Conservation (phyloP, 2,329 filamentous ascomycete species). For the Rhinocladiella mackenziei region DNA sequence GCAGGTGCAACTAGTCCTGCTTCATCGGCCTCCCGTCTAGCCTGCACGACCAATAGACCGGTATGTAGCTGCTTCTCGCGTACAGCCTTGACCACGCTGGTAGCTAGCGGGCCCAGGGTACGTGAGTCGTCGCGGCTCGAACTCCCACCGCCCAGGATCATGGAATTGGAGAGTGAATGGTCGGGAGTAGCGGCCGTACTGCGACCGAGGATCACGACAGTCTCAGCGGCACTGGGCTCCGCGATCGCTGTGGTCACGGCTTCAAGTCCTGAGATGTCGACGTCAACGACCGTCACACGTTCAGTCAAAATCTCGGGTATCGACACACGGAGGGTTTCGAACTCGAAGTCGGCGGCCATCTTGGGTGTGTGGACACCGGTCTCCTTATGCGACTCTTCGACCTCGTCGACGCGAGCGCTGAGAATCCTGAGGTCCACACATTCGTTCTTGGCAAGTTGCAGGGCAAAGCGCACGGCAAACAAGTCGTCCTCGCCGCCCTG, state of each 20-base stretch:
- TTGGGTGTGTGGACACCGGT: background rate
- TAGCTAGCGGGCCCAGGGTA: conserved; percentile 52
- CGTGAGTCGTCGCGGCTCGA: conserved; percentile 25
- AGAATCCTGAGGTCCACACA: conserved; percentile 50
- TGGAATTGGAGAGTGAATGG: conserved; percentile 3
- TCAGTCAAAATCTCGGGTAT: conserved; percentile 3
- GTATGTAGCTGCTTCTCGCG: conserved; percentile 57
- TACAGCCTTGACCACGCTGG: conserved; percentile 54
- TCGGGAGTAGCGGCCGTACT: background rate
- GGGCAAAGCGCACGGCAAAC: conserved; percentile 70
- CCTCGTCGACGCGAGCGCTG: conserved; percentile 5
- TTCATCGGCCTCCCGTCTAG: conserved; percentile 36
- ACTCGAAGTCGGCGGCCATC: conserved; percentile 12
- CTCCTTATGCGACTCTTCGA: conserved; percentile 1
- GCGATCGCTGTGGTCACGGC: conserved; percentile 36
- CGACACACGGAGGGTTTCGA: conserved; percentile 8
- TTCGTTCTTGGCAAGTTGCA: conserved; percentile 77
- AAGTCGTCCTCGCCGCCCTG: conserved; percentile 80
- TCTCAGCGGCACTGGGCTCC: conserved; percentile 18
- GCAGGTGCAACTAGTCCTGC: background rate
- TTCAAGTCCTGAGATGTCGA: conserved; percentile 29
- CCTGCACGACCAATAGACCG: conserved; percentile 68
- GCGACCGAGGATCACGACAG: conserved; percentile 16
- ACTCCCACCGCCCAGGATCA: background rate
- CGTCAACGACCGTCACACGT: conserved; percentile 16